Evolutionary conservation across 2,329 filamentous ascomycete genomes (phyloP), one percentile per base, ranked within the genome.

Genomic region (Pseudogymnoascus sp.): DNA sequence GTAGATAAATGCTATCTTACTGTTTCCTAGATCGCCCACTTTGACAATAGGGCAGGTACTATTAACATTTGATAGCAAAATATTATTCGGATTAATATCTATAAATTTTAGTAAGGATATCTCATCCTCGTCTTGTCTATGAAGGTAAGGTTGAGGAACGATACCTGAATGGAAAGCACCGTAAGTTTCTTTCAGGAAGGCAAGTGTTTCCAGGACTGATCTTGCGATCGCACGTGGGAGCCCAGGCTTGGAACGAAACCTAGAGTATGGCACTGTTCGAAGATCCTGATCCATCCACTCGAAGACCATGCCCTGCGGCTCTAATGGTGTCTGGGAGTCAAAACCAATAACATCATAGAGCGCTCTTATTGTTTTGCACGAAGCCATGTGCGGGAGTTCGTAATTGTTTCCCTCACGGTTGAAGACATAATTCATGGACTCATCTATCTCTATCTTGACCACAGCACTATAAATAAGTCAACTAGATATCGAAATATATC

Each of bases 271-370:
- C 6, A 64, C 61, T 19, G 59, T 58, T 49, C 62, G 63, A 61
- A 68, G 49, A 62, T 65, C 65, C 26, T 62, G 63, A 35, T 70
- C 64, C 67, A 69, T 70, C 68, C 66, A 70, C 62, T 68, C 67
- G 35, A 68, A 70, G 38, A 70, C 66, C 23, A 70, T 29, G 39
- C 66, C 67, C 61, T 59, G 45, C 26, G 65, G 64, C 39, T 65
- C 60, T 4, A 62, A 21, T 37, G 60, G 58, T 23, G 12, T 38
- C 2, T 43, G 29, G n/a, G 21, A 4, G n/a, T 60, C 37, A 35
- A 37, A 38, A 5, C 33, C 6, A 23, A 60, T 23, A 52, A 64
- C 61, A 61, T 70, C 68, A 29, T 59, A 59, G 35, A 68, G 31
- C 4, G 58, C 63, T 59, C 68, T 66, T 35, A 70, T 68, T 43